Percentiles rank a stretch among this genome's conserved stretches.
phyloP scores from a whole-genome alignment of 345 rosid species.

The Gossypium anomalum region DNA sequence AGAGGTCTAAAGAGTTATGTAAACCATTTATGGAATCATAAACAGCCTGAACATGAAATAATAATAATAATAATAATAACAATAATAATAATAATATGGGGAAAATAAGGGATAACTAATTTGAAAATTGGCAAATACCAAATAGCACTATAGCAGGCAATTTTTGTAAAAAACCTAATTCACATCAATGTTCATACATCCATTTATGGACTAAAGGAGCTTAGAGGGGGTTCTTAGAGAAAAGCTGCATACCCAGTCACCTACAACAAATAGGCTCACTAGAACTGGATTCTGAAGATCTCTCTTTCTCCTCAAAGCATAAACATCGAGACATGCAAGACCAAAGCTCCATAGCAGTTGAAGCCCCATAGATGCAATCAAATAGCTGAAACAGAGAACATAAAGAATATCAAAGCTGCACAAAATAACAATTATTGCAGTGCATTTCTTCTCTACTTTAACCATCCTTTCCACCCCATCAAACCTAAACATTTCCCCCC shows the following conservation, averaged over 20 bases:
- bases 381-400: constrained; percentile 56
- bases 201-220: background rate
- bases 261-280: constrained; percentile 86
- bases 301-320: constrained; percentile 68
- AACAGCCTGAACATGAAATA: background rate
- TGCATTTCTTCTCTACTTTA: background rate
- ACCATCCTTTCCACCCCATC: background rate
- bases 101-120: background rate
- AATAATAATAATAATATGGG: background rate
- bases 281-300: constrained; percentile 84
- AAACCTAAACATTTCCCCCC: background rate
- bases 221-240: constrained; percentile 1
- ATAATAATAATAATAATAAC: background rate
- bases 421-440: background rate
- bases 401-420: constrained; percentile 12
- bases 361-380: constrained; percentile 93
- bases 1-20: background rate
- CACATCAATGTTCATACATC: background rate
- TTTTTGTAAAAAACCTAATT: background rate
- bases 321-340: constrained; percentile 79
- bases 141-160: background rate
- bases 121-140: background rate
- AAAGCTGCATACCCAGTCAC: constrained; percentile 72
- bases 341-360: constrained; percentile 92
- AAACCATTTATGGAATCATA: background rate